Evolutionary conservation across 2,329 filamentous ascomycete genomes (phyloP), one percentile per base, ranked within the genome.

Genomic region (Fonsecaea pugnacius): DNA sequence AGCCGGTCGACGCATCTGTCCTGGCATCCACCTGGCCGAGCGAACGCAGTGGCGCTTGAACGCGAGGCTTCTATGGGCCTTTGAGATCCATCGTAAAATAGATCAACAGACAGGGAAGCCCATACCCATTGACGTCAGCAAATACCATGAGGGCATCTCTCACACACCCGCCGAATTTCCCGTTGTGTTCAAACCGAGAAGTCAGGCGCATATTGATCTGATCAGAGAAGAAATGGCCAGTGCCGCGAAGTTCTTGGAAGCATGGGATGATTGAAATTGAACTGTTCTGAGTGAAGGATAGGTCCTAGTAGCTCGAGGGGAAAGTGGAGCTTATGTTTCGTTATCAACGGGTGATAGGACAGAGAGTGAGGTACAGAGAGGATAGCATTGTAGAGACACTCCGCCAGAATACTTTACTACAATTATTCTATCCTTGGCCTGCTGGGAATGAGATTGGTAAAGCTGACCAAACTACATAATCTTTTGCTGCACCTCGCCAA

Each of bases 161-260:
- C 62, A 64, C 27, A 48, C 33, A 5, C 62, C 56, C n/a, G 24
- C n/a, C 2, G 56, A 59, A 48, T 64, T 64, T 35, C 56, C 56
- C 8, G 48, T 59, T 21, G 62, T 46, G 3, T 64, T 64, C 48
- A 64, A 64, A 32, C 30, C 38, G 14, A 53, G 62, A 36, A 64
- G 62, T 32, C 55, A 64, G 36, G 48, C n/a, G 12, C 62, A 64
- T 33, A 18, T 55, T 16, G 53, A 63, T 12, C 21, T 53, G 24
- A 58, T 63, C 12, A 33, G 16, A 27, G 7, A n/a, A 27, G 62
- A 64, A 30, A 30, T 60, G 24, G 30, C 46, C 8, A 8, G 33
- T 5, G 60, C 60, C 12, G 38, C 30, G 2, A 27, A 64, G 7
- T 64, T 64, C 27, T 55, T 64, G 61, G 33, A 54, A 24, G 30